Percentiles rank a stretch among this genome's conserved stretches.
Evolutionary conservation across 2,329 filamentous ascomycete species (phyloP).

Genomic region (Aspergillus texensis): DNA sequence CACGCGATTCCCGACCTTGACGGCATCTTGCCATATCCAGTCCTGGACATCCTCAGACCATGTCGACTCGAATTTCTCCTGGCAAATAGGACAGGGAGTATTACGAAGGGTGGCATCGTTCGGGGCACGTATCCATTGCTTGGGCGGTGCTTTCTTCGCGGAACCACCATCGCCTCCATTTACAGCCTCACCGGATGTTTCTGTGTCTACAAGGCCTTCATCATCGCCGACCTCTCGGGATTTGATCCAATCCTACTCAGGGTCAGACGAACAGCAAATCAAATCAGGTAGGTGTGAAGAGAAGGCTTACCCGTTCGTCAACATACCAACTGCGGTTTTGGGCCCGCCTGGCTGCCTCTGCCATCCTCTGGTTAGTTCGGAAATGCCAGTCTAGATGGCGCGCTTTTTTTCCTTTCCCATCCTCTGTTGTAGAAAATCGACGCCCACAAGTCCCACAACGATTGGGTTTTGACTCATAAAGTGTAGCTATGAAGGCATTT

Average conservation of each 20-base stretch:
- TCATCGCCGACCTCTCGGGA: conserved; percentile 78
- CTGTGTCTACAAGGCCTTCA: conserved; percentile 46
- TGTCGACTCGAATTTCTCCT: conserved; percentile 89
- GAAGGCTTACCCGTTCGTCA: conserved; percentile 71
- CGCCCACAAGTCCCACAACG: conserved; percentile 91
- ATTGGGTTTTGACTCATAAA: conserved; percentile 82
- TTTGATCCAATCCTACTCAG: conserved; percentile 78
- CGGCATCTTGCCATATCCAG: conserved; percentile 93
- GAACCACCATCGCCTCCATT: conserved; percentile 42
- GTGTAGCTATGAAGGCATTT: conserved; percentile 69
- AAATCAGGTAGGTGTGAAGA: not conserved
- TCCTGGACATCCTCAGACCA: conserved; percentile 94
- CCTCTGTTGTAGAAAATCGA: conserved; percentile 75
- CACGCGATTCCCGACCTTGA: conserved; percentile 74
- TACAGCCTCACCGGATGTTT: conserved; percentile 43
- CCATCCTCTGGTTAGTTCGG: conserved; percentile 84
- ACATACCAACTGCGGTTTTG: conserved; percentile 95
- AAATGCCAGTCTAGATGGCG: conserved; percentile 99
- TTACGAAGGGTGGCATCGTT: conserved; percentile 75
- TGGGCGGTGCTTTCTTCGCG: conserved; percentile 59
- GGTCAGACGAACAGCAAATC: conserved; percentile 12
- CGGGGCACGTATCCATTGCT: conserved; percentile 79
- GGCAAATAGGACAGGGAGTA: conserved; percentile 87
- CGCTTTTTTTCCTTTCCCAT: conserved; percentile 82
- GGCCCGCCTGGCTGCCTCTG: conserved; percentile 80